phyloP scores from a whole-genome alignment of 768 basidiomycete species.

The Lentinus brumalis region DNA sequence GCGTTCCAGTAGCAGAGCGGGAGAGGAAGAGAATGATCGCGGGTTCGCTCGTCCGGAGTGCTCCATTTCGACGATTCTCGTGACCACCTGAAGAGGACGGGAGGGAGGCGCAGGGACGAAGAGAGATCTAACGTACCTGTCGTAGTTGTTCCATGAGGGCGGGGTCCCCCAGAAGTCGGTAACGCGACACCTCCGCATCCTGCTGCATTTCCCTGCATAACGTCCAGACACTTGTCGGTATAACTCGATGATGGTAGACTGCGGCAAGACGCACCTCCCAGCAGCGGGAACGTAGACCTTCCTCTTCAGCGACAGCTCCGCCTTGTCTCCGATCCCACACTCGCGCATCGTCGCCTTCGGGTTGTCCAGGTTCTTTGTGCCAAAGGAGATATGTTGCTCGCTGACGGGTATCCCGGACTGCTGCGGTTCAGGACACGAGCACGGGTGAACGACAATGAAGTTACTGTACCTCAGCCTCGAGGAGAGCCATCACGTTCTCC shows the following conservation, averaged over 20 bases:
- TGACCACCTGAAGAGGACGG: no score
- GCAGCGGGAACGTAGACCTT: slow-evolving; percentile 51
- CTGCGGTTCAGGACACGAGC: neutral
- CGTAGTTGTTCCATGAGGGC: slow-evolving; percentile 72
- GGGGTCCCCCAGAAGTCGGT: slow-evolving; percentile 87
- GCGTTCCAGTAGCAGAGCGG: no score
- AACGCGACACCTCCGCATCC: slow-evolving; percentile 88
- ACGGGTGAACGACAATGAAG: neutral
- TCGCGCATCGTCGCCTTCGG: slow-evolving; percentile 68
- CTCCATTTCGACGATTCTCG: no score
- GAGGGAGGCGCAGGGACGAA: neutral
- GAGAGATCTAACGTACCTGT: slow-evolving; percentile 45
- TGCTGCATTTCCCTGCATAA: slow-evolving; percentile 64
- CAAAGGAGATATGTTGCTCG: slow-evolving; percentile 74
- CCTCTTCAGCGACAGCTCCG: slow-evolving; percentile 68
- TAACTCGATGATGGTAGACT: neutral
- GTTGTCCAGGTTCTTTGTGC: slow-evolving; percentile 65
- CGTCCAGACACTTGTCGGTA: neutral
- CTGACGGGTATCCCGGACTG: slow-evolving; percentile 73
- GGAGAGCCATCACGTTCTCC: slow-evolving; percentile 87
- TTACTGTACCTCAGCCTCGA: slow-evolving; percentile 87
- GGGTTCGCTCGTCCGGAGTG: no score
- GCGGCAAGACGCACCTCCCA: slow-evolving; percentile 34
- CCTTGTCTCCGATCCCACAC: slow-evolving; percentile 64
- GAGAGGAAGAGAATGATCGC: no score